A percentile compares a stretch with the other conserved stretches of the same genome.
Conservation (phyloP, 2,329 filamentous ascomycete species). For the Fusarium musae region DNA sequence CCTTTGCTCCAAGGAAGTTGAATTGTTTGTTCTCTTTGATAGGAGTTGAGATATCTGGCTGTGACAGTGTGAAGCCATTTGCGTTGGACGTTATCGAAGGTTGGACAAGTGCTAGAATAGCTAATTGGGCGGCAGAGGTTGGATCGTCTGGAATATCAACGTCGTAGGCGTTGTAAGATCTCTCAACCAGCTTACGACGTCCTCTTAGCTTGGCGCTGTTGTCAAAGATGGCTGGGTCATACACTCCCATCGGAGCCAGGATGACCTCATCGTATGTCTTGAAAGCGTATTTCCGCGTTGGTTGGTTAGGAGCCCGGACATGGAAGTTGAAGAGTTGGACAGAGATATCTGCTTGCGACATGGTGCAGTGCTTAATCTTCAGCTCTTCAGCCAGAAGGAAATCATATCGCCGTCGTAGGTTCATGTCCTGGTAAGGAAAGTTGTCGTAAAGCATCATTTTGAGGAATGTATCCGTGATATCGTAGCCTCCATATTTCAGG, state of each 20-base stretch:
- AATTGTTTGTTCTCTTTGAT: conserved; percentile 74
- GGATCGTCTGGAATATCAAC: conserved; percentile 89
- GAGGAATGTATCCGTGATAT: conserved; percentile 93
- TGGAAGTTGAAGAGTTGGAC: conserved; percentile 92
- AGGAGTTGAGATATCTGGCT: conserved; percentile 65
- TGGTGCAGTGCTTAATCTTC: conserved; percentile 91
- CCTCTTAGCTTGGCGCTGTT: conserved; percentile 81
- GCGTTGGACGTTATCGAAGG: conserved; percentile 63
- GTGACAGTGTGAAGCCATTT: conserved; percentile 56
- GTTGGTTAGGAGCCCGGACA: conserved; percentile 85
- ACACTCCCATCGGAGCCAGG: conserved; percentile 94
- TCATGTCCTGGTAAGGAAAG: conserved; percentile 95
- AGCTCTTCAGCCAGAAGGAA: conserved; percentile 94
- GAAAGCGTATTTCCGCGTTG: conserved; percentile 93
- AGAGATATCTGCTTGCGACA: conserved; percentile 89
- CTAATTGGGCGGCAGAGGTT: conserved; percentile 82
- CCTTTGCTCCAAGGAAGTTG: conserved; percentile 69
- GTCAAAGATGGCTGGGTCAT: conserved; percentile 88
- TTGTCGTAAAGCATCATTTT: conserved; percentile 98
- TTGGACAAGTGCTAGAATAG: conserved; percentile 68
- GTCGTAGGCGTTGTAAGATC: conserved; percentile 94
- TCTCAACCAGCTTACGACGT: conserved; percentile 82
- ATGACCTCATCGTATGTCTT: conserved; percentile 98
- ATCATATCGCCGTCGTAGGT: conserved; percentile 88
- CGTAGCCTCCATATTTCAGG: conserved; percentile 90